Evolutionary conservation across 108 stramenopile genomes (phyloP).

Genomic region (Discostella pseudostelligera): DNA sequence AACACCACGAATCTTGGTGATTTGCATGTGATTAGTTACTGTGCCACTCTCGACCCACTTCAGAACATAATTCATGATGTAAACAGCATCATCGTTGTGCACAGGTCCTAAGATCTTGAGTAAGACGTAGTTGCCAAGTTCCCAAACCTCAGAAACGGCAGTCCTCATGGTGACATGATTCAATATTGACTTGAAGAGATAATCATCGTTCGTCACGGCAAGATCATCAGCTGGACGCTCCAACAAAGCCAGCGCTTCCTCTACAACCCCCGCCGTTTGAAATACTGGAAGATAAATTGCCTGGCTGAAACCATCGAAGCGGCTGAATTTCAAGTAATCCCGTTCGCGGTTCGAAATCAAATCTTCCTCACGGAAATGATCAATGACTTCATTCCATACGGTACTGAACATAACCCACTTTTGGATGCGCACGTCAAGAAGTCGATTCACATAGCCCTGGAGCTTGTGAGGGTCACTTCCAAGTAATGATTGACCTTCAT

Average conservation of each 20-base stretch:
- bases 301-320: slow-evolving; percentile 93
- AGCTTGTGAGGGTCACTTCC: slow-evolving; percentile 74
- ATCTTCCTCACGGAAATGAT: slow-evolving; percentile 89
- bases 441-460: slow-evolving; percentile 85
- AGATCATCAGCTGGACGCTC: slow-evolving; percentile 74
- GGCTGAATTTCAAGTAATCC: slow-evolving; percentile 91
- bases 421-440: slow-evolving; percentile 92
- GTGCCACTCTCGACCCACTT: slow-evolving; percentile 79
- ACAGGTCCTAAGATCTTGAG: slow-evolving; percentile 77
- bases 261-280: slow-evolving; percentile 95
- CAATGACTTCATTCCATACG: slow-evolving; percentile 97
- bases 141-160: slow-evolving; percentile 96
- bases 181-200: slow-evolving; percentile 81
- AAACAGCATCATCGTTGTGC: slow-evolving; percentile 80
- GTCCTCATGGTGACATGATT: slow-evolving; percentile 87
- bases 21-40: slow-evolving; percentile 57
- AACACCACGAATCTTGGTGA: slow-evolving; percentile 60
- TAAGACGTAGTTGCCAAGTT: slow-evolving; percentile 84
- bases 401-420: slow-evolving; percentile 98
- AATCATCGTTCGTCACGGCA: slow-evolving; percentile 63
- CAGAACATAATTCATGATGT: slow-evolving; percentile 64
- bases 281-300: slow-evolving; percentile 96
- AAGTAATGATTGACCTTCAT: slow-evolving; percentile 69
- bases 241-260: slow-evolving; percentile 81
- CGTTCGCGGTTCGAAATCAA: slow-evolving; percentile 91